phyloP scores from a whole-genome alignment of 208 protist species.

The Leishmania lainsoni region DNA sequence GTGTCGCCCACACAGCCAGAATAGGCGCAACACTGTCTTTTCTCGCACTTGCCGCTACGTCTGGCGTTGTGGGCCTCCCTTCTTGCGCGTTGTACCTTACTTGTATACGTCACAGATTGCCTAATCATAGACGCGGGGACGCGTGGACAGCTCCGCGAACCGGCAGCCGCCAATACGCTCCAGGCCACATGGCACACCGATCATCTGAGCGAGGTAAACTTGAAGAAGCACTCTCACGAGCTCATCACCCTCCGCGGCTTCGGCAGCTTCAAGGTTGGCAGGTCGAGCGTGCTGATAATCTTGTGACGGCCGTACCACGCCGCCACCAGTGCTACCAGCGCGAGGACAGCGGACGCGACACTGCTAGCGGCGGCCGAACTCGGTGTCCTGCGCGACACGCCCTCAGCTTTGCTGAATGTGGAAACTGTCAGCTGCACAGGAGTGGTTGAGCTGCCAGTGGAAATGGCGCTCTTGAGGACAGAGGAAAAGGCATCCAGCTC shows the following conservation, averaged over 20 bases:
- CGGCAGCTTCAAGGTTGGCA: slow-evolving; percentile 41
- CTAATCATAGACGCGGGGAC: not conserved
- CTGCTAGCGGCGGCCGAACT: slow-evolving; percentile 23
- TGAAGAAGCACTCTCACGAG: slow-evolving; percentile 8
- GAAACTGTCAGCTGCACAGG: slow-evolving; percentile 44
- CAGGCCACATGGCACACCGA: not conserved
- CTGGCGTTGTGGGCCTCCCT: not conserved
- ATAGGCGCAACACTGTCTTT: not conserved
- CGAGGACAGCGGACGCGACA: slow-evolving; percentile 25
- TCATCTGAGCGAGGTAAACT: not conserved
- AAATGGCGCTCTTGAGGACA: slow-evolving; percentile 36
- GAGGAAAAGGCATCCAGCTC: slow-evolving; percentile 38
- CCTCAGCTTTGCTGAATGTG: slow-evolving; percentile 21
- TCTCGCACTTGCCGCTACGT: not conserved
- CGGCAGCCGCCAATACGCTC: not conserved
- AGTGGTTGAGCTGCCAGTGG: slow-evolving; percentile 8
- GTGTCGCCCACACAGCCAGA: not conserved
- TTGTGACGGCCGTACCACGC: slow-evolving; percentile 41
- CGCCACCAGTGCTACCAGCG: slow-evolving; percentile 28
- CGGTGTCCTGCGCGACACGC: not conserved
- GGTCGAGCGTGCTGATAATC: slow-evolving; percentile 39
- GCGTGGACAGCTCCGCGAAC: not conserved
- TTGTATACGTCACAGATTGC: slow-evolving; percentile 1
- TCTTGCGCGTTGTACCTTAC: slow-evolving; percentile 10
- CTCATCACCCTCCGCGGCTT: slow-evolving; percentile 49